Evolutionary conservation across 2,329 filamentous ascomycete genomes (phyloP), one percentile per base, ranked within the genome.

Genomic region (Phialemonium atrogriseum): DNA sequence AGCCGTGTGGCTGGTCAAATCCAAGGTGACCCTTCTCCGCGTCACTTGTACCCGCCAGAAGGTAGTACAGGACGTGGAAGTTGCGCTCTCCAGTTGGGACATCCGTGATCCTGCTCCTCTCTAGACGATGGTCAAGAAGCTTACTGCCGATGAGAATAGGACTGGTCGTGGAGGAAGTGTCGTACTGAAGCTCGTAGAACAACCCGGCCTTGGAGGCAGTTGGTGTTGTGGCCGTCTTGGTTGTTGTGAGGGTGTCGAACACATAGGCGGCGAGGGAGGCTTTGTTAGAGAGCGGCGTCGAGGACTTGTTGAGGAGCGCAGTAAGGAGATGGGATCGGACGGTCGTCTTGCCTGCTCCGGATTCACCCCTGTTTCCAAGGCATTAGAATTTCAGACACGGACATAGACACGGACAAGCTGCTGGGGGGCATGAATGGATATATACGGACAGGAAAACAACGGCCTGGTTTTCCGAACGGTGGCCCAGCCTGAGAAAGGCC

Each of bases 61-160:
- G 75, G 55, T 98, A 98, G 64, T 98, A 98, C 7, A 98, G 68
- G 16, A 94, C 74, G 58, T 98, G 91, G 54, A 95, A 96, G 56
- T 91, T 96, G 26, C 91, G 81, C 61, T 98, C 91, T 46, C 91
- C 91, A 0, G 91, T 94, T 1, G 91, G 91, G 0, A 96, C 88
- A 24, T 86, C 77, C 17, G 91, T 79, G 41, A 98, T 87, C 41
- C 91, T 77, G 59, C 87, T 94, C 35, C 91, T 71, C 59, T 98
- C 91, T 28, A 98, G 66, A 44, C 91, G 77, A 56, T 98, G 91
- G 47, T 96, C 88, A 26, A 98, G 70, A 11, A 98, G 69, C 60
- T 98, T 96, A 46, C 86, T 89, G 60, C 91, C 91, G 42, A 98
- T 84, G 17, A 98, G 69, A 3, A 87, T 78, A 1, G 91, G 91